Evolutionary conservation across 768 basidiomycete species (phyloP).

Genomic region (Russula olivacea): DNA sequence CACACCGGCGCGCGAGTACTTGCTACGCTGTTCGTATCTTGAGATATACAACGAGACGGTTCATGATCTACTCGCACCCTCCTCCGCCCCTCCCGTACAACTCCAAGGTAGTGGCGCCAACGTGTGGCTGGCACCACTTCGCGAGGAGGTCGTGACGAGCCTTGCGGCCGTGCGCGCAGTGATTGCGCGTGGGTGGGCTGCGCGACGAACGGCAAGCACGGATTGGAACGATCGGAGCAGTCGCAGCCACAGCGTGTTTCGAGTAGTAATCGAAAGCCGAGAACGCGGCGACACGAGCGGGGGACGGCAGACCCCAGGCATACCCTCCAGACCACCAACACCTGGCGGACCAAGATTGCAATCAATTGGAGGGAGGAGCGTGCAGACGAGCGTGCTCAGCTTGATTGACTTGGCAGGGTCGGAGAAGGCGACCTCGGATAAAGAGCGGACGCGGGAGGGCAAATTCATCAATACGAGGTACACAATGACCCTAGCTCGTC

Average conservation of each 20-base stretch:
- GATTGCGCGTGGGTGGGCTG: slow-evolving; percentile 77
- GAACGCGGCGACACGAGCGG: slow-evolving; percentile 54
- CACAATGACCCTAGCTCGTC: slow-evolving; percentile 1
- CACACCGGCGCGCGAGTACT: slow-evolving; percentile 78
- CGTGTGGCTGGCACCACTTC: slow-evolving; percentile 65
- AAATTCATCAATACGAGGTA: slow-evolving; percentile 93
- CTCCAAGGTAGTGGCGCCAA: slow-evolving; percentile 62
- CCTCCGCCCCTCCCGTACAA: slow-evolving; percentile 53
- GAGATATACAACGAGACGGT: slow-evolving; percentile 96
- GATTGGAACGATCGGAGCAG: slow-evolving; percentile 98
- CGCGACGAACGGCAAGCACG: slow-evolving; percentile 88
- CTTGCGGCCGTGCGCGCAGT: slow-evolving; percentile 82
- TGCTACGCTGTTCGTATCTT: slow-evolving; percentile 93
- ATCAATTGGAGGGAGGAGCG: slow-evolving; percentile 71
- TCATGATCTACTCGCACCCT: slow-evolving; percentile 78
- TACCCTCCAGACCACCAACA: slow-evolving; percentile 38
- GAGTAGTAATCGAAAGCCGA: slow-evolving; percentile 86
- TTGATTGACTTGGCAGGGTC: slow-evolving; percentile 96
- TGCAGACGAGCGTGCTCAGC: slow-evolving; percentile 73
- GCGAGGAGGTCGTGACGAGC: slow-evolving; percentile 92
- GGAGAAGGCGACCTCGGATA: slow-evolving; percentile 92
- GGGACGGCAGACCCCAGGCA: slow-evolving; percentile 50
- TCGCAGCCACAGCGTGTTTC: slow-evolving; percentile 89
- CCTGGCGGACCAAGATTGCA: slow-evolving; percentile 63
- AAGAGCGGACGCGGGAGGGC: slow-evolving; percentile 92